These are phyloP conservation scores for Maudiozyma saulgeensis DNA, from an alignment of 805 yeast genomes.

Conservation along the genomic window DNA sequence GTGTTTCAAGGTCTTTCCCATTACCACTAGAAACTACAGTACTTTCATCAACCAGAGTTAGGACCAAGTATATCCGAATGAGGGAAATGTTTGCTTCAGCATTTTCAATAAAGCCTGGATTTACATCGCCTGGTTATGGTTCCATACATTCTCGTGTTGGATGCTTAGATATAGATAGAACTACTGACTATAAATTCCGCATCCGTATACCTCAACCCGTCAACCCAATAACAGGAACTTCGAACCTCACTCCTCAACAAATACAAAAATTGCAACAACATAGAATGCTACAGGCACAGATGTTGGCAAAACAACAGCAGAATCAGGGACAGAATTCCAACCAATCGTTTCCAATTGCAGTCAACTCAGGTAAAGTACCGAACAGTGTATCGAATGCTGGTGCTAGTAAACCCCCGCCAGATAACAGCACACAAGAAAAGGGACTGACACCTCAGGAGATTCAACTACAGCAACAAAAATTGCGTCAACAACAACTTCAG, in stretches of 20 bases:
- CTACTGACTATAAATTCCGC: constrained; percentile 52
- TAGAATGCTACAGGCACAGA: constrained; percentile 15
- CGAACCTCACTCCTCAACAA: constrained; percentile 20
- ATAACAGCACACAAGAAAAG: constrained; percentile 7
- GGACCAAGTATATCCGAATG: constrained; percentile 73
- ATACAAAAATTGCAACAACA: constrained; percentile 20
- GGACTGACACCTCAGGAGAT: constrained; percentile 29
- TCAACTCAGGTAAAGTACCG: neutral
- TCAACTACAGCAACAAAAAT: constrained; percentile 27
- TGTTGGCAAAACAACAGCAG: constrained; percentile 10
- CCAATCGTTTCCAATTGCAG: constrained; percentile 10
- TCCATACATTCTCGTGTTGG: constrained; percentile 52
- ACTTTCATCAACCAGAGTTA: constrained; percentile 56
- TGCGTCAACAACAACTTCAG: constrained; percentile 28
- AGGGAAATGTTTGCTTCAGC: constrained; percentile 93
- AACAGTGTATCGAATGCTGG: neutral
- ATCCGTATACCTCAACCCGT: constrained; percentile 40
- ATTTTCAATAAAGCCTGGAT: constrained; percentile 26
- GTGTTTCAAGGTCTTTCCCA: constrained; percentile 71
- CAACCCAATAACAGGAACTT: constrained; percentile 14
- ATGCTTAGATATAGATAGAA: constrained; percentile 62
- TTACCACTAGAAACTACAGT: constrained; percentile 75
- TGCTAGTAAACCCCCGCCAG: neutral
- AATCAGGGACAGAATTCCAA: constrained; percentile 8
- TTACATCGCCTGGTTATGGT: constrained; percentile 50